Percentiles rank a stretch among this genome's conserved stretches.
Conservation (phyloP, 2,329 filamentous ascomycete genomes). For the Ophiostoma tasmaniense region DNA sequence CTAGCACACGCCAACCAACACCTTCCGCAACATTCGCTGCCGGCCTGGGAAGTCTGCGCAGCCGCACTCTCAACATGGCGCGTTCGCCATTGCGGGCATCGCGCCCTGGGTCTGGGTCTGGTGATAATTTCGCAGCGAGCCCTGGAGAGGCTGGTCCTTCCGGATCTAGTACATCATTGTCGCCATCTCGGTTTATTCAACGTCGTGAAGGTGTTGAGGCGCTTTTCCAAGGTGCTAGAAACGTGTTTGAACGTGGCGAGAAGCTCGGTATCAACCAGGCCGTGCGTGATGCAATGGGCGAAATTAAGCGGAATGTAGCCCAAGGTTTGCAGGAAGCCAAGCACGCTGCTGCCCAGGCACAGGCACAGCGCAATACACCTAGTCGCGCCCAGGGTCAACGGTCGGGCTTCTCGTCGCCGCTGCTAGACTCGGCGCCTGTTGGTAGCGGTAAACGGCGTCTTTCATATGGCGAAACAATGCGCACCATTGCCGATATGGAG, state of each 20-base stretch:
- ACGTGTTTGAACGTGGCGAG: slow-evolving; percentile 63
- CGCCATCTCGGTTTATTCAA: slow-evolving; percentile 41
- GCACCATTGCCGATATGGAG: slow-evolving; percentile 31
- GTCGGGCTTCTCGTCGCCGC: background rate
- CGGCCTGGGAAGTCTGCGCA: slow-evolving; percentile 31
- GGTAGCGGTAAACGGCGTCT: background rate
- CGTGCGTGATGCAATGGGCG: slow-evolving; percentile 70
- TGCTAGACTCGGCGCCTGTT: background rate
- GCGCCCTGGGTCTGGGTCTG: slow-evolving; percentile 1
- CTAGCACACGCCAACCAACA: slow-evolving; percentile 22
- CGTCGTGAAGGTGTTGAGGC: slow-evolving; percentile 56
- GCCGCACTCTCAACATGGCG: slow-evolving; percentile 31
- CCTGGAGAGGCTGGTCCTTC: background rate
- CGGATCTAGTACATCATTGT: background rate
- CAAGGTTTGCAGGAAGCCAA: slow-evolving; percentile 55
- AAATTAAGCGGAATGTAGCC: slow-evolving; percentile 69
- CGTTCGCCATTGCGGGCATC: slow-evolving; percentile 34
- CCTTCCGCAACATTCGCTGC: slow-evolving; percentile 15
- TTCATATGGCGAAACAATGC: slow-evolving; percentile 9
- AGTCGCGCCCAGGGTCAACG: background rate
- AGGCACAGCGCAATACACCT: slow-evolving; percentile 2
- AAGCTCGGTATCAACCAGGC: slow-evolving; percentile 73
- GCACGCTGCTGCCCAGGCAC: slow-evolving; percentile 28
- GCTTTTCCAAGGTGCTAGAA: slow-evolving; percentile 66
- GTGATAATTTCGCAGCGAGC: background rate